These are phyloP conservation scores for Phyllachora maydis DNA, from an alignment of 2,329 filamentous ascomycete genomes.

Conservation along the genomic window DNA sequence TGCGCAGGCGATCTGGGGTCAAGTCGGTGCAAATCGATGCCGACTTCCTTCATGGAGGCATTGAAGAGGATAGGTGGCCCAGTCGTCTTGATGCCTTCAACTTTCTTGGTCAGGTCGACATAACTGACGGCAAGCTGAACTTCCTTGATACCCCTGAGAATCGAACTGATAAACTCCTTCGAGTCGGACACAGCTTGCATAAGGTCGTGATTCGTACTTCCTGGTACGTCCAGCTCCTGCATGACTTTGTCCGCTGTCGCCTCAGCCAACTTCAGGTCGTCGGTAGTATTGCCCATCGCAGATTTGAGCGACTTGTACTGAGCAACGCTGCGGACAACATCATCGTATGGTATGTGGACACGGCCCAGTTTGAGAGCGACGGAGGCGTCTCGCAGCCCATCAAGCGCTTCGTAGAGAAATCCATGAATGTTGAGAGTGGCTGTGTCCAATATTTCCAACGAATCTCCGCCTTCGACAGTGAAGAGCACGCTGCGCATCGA, in stretches of 20 bases:
- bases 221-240: constrained; percentile 50
- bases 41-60: constrained; percentile 88
- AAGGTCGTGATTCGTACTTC: constrained; percentile 44
- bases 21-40: constrained; percentile 76
- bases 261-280: constrained; percentile 11
- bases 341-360: constrained; percentile 78
- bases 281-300: too few relatives aligned
- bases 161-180: constrained; percentile 77
- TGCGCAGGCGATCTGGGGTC: constrained; percentile 87
- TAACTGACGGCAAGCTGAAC: constrained; percentile 91
- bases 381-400: constrained; percentile 76
- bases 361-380: constrained; percentile 81
- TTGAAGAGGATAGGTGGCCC: constrained; percentile 63
- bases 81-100: constrained; percentile 44
- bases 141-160: constrained; percentile 83
- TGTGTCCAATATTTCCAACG: constrained; percentile 75
- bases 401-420: constrained; percentile 63
- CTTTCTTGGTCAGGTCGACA: constrained; percentile 64
- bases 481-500: constrained; percentile 73
- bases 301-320: constrained; percentile 29
- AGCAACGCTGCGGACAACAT: constrained; percentile 44
- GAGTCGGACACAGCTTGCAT: constrained; percentile 78
- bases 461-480: constrained; percentile 64
- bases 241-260: constrained; percentile 41
- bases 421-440: constrained; percentile 81